These are phyloP conservation scores for Naganishia sp. DNA, from an alignment of 1,284 basidiomycete species.

Conservation along the genomic window DNA sequence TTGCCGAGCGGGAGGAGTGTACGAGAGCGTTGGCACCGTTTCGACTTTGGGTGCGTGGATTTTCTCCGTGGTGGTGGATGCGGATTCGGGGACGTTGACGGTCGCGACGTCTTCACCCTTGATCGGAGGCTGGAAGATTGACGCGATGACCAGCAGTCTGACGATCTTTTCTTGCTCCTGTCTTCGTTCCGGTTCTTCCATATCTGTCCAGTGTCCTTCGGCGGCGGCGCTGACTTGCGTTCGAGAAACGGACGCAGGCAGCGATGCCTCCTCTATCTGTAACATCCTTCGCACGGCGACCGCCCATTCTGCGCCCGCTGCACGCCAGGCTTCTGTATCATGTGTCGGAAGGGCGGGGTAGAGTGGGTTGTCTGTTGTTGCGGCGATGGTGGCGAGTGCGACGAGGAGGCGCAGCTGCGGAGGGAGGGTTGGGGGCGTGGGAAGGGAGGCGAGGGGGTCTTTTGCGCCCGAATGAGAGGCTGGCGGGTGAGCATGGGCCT, in stretches of 20 bases:
- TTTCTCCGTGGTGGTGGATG: background rate
- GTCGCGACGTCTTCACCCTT: conserved; percentile 36
- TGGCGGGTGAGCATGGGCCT: background rate
- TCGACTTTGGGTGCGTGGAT: conserved; percentile 26
- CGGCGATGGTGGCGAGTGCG: conserved; percentile 43
- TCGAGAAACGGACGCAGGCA: conserved; percentile 42
- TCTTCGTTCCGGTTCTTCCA: conserved; percentile 38
- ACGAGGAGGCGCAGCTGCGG: conserved; percentile 42
- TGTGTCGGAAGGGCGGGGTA: conserved; percentile 29
- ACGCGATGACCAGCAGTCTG: conserved; percentile 13
- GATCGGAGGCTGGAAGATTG: conserved; percentile 33
- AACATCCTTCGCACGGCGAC: conserved; percentile 44
- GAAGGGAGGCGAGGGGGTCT: conserved; percentile 21
- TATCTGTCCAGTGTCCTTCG: conserved; percentile 38
- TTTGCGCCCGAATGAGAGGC: background rate
- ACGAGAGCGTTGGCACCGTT: conserved; percentile 40
- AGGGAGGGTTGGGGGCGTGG: conserved; percentile 37
- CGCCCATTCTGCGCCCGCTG: conserved; percentile 41
- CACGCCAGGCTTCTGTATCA: conserved; percentile 33
- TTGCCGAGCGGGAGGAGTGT: conserved; percentile 52
- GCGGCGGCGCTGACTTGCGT: conserved; percentile 40
- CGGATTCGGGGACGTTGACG: conserved; percentile 3
- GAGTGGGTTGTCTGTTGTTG: conserved; percentile 36
- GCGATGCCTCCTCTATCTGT: conserved; percentile 39
- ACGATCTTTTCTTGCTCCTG: conserved; percentile 36